A percentile compares a stretch with the other conserved stretches of the same genome.
Conservation (phyloP, 2,329 filamentous ascomycete genomes). For the Trichoderma sp. region DNA sequence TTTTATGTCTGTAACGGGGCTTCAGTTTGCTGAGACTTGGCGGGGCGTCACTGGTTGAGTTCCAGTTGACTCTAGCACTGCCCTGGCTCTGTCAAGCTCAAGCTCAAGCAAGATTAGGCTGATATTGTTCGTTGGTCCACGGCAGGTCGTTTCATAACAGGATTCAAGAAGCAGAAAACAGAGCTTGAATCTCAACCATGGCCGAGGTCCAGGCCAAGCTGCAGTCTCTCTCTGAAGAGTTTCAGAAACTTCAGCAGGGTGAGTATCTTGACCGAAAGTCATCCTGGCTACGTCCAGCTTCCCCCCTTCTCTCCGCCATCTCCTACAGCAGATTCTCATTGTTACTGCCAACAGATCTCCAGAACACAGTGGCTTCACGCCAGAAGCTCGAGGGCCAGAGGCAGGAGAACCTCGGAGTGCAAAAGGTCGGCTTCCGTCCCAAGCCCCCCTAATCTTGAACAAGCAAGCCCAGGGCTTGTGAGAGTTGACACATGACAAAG, state of each 20-base stretch:
- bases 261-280: slow-evolving; percentile 31
- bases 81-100: neutral
- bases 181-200: slow-evolving; percentile 49
- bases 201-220: slow-evolving; percentile 74
- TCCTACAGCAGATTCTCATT: neutral
- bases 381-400: slow-evolving; percentile 94
- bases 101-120: slow-evolving; percentile 15
- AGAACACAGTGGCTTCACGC: slow-evolving; percentile 72
- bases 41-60: slow-evolving; percentile 24
- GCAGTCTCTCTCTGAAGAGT: slow-evolving; percentile 84
- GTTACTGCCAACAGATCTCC: slow-evolving; percentile 64
- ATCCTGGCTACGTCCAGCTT: neutral
- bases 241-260: slow-evolving; percentile 84
- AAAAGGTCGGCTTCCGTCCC: slow-evolving; percentile 60
- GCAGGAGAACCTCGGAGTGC: slow-evolving; percentile 87
- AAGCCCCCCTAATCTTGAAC: neutral
- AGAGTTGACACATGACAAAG: slow-evolving; percentile 46
- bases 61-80: slow-evolving; percentile 7
- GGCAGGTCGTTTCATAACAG: too few species aligned
- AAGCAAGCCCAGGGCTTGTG: neutral
- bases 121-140: neutral
- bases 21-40: slow-evolving; percentile 19
- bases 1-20: slow-evolving; percentile 28
- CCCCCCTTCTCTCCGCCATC: neutral
- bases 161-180: neutral